A percentile compares a stretch with the other conserved stretches of the same genome.
Conservation (phyloP, 306 rosid genomes). For the Aeschynomene evenia region DNA sequence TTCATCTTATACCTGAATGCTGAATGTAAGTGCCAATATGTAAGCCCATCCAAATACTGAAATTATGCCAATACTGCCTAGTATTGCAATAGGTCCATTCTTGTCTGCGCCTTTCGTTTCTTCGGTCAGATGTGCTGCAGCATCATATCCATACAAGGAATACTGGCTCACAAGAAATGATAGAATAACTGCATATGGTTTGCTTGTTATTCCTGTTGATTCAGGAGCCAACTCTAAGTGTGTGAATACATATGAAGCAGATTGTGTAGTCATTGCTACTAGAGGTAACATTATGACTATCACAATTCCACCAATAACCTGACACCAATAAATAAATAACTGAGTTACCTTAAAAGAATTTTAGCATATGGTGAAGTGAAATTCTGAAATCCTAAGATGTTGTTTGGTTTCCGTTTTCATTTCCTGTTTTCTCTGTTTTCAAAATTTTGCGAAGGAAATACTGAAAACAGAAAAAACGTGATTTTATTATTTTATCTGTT, state of each 20-base stretch:
- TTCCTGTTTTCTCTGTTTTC: too few species aligned
- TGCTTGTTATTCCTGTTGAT: slow-evolving; percentile 73
- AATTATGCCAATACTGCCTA: slow-evolving; percentile 74
- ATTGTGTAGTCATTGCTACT: slow-evolving; percentile 61
- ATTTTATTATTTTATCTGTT: too few species aligned
- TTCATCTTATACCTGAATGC: slow-evolving; percentile 64
- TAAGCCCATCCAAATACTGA: slow-evolving; percentile 86
- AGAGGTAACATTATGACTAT: slow-evolving; percentile 79
- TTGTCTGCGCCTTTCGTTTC: slow-evolving; percentile 90
- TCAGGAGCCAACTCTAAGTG: slow-evolving; percentile 51
- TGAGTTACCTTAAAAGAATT: not conserved
- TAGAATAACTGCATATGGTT: slow-evolving; percentile 80
- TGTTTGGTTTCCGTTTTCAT: too few species aligned
- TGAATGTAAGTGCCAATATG: slow-evolving; percentile 82
- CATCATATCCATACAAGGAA: slow-evolving; percentile 86
- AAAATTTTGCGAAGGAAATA: too few species aligned
- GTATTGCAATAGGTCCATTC: slow-evolving; percentile 84
- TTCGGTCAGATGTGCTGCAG: slow-evolving; percentile 89
- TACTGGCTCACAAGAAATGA: slow-evolving; percentile 86
- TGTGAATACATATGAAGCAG: slow-evolving; percentile 80
- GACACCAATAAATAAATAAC: slow-evolving; percentile 20
- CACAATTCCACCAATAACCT: slow-evolving; percentile 72
- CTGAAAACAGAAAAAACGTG: too few species aligned
- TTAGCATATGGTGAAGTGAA: not conserved
- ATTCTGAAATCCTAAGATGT: too few species aligned